Conservation (phyloP, 768 basidiomycete genomes). For the Basidioascus undulatus region DNA sequence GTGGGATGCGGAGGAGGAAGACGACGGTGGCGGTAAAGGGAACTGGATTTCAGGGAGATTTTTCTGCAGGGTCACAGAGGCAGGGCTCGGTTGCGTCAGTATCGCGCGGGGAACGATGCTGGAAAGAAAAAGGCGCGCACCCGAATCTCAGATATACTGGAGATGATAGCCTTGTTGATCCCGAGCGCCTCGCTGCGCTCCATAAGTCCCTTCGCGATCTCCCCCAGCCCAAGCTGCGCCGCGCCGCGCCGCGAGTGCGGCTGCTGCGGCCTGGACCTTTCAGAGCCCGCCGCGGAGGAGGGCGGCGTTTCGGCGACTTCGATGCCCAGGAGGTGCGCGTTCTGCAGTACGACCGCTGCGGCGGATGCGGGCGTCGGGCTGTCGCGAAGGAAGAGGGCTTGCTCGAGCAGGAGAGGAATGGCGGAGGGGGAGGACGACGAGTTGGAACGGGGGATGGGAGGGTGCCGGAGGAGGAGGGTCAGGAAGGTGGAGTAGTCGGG, state of each 20-base stretch:
- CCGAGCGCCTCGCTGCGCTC: constrained; percentile 12
- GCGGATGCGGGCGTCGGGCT: constrained; percentile 6
- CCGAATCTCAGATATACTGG: constrained; percentile 8
- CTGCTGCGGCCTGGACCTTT: neutral
- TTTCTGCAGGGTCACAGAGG: too few relatives aligned
- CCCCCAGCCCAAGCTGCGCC: constrained; percentile 1
- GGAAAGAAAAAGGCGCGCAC: neutral
- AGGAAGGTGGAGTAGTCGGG: constrained; percentile 70
- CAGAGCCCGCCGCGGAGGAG: too few relatives aligned
- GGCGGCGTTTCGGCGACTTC: neutral
- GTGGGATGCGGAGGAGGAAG: too few relatives aligned
- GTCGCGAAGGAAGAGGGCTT: constrained; percentile 35
- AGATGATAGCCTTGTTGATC: constrained; percentile 12
- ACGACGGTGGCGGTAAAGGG: too few relatives aligned
- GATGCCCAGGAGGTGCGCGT: neutral
- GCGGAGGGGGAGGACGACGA: constrained; percentile 23
- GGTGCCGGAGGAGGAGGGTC: constrained; percentile 66
- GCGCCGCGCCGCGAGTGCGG: neutral
- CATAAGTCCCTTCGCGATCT: constrained; percentile 11
- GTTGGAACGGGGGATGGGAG: constrained; percentile 30
- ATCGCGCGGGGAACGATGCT: too few relatives aligned
- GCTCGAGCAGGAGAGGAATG: constrained; percentile 46
- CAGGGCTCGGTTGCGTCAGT: too few relatives aligned
- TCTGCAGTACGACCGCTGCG: constrained; percentile 5
- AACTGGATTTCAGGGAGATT: too few relatives aligned